Base-by-base conservation (phyloP, 2,329 filamentous ascomycete species). In the Colletotrichum agaves region DNA sequence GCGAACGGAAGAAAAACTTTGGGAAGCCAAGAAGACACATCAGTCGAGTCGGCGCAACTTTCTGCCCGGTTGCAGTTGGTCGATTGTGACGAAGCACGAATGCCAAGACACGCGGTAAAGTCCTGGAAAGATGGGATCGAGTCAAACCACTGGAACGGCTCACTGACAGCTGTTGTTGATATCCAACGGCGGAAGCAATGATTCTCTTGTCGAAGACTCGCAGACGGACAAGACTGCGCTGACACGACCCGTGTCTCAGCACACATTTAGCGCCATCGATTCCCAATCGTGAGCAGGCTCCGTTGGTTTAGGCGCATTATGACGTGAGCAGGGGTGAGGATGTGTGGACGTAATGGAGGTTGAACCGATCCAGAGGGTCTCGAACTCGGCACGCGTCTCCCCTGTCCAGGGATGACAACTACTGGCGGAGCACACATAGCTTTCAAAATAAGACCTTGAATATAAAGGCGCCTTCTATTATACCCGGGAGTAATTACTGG, bases 21-120 rank as follows among this genome's bases (percentile, higher is more conserved):
- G 33, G 27, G 13, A 7, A 12, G 39, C 56, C 12, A n/a, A 65
- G 44, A 37, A 50, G 43, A 46, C 39, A 23, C 31, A 19, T 53
- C 19, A 8, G 27, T 23, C 37, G 58, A 67, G 50, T 57, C 63
- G 63, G 63, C 19, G 50, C 58, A 67, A 63, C 44, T 37, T 67
- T 67, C 58, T 57, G 27, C 57, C 63, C 63, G 63, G 62, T 12
- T 6, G 31, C 27, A 49, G n/a, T 17, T 15, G 33, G 2, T 0
- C 21, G 21, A 11, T 27, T 8, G 39, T 49, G 8, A 13, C 11
- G 43, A 11, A 17, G n/a, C 7, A 4, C 1, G 13, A n/a, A n/a
- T 17, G 7, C 8, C 13, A 13, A 11, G 8, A 13, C 21, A 11
- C 27, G 2, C 3, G 0, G 17, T 2, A 19, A 12, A 44, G 3